Evolutionary conservation across 2,329 filamentous ascomycete species (phyloP), one percentile per base, ranked within the genome.

Genomic region (Chaetomium sp.): DNA sequence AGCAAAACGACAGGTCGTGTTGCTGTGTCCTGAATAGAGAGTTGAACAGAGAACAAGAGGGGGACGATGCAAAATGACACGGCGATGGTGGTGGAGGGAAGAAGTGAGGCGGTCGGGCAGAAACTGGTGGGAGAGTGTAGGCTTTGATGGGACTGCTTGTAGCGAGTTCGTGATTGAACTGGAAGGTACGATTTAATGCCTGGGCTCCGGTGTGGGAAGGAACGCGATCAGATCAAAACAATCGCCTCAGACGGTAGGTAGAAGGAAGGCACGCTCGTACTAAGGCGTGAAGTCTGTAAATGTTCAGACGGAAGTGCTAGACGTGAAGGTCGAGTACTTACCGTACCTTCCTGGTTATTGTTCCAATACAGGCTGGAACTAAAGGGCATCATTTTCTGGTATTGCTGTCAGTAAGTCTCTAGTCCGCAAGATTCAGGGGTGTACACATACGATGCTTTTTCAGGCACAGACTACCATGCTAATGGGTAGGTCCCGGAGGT

Each of bases 21-120:
- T 68, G 63, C 57, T 19, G 25, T 56, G 53, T 60, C 53, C 57
- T 65, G 60, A 35, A 64, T 38, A 47, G 53, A 64, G 35, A 42
- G 33, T n/a, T 35, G 63, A 59, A 33, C 23, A 54, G 57, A 64
- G 60, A 63, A 57, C 54, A 63, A 63, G 55, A 63, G 66, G 60
- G 60, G 29, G 68, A 57, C 57, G 55, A 65, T 64, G 49, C 60
- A 63, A 64, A 67, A 70, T 53, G 61, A 23, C 54, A 29, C 29
- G 56, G 45, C 2, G 59, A 29, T 33, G 47, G 31, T 55, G 65
- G n/a, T 54, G 35, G 23, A 59, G 53, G 50, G 50, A 47, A 25
- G 42, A 54, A 50, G 35, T 42, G 55, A 54, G 16, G 8, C 7
- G n/a, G 42, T 19, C 25, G 19, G 9, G 56, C 3, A 29, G 29